A percentile compares a stretch with the other conserved stretches of the same genome.
phyloP scores from a whole-genome alignment of 2,329 filamentous ascomycete genomes.

The Calonectria pseudoreteaudii region DNA sequence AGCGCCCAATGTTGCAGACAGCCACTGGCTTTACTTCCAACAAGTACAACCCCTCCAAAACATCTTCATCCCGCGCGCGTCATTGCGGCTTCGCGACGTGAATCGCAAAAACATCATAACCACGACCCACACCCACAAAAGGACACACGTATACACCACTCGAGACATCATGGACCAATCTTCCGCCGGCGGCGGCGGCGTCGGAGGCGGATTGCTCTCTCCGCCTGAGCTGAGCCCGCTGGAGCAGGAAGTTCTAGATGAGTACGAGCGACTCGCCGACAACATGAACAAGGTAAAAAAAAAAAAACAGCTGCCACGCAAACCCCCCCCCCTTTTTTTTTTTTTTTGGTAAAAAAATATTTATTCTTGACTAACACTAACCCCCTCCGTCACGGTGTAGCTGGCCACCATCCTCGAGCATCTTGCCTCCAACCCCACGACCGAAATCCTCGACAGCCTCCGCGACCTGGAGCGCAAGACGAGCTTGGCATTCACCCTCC shows the following conservation, averaged over 20 bases:
- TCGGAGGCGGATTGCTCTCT: constrained; percentile 47
- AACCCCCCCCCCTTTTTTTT: not conserved
- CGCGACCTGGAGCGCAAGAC: constrained; percentile 94
- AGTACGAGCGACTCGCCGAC: constrained; percentile 87
- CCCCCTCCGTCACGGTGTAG: constrained; percentile 48
- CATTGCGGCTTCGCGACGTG: not conserved
- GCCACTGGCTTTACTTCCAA: not conserved
- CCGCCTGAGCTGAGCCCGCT: constrained; percentile 77
- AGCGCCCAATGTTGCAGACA: not conserved
- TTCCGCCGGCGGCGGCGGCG: constrained; percentile 25
- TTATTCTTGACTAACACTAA: constrained; percentile 7
- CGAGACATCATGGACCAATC: constrained; percentile 36
- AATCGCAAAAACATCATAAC: not conserved
- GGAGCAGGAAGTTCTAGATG: constrained; percentile 94
- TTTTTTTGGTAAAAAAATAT: too few species aligned
- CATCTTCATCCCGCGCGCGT: constrained; percentile 5
- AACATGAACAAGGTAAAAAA: constrained; percentile 86
- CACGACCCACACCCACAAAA: not conserved
- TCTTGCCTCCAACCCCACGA: constrained; percentile 78
- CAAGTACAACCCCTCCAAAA: constrained; percentile 18
- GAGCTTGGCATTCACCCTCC: constrained; percentile 90
- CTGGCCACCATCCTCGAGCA: constrained; percentile 70
- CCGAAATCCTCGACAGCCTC: constrained; percentile 87
- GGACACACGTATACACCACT: not conserved
- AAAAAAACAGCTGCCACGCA: too few species aligned